Base-by-base conservation (phyloP, 306 rosid genomes). In the Herpetospermum pedunculosum region DNA sequence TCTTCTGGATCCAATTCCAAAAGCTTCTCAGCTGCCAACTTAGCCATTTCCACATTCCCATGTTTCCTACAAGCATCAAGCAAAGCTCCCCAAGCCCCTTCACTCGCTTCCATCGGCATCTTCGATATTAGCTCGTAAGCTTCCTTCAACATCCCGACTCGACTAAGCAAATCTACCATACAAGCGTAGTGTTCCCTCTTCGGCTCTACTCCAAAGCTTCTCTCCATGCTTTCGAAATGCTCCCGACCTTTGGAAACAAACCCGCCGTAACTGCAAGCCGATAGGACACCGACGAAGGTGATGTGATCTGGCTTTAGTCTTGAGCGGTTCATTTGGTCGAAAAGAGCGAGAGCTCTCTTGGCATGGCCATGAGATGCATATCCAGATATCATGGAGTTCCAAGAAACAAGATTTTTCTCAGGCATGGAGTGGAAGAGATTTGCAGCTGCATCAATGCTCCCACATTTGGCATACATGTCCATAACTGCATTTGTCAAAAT, bases 391-490 rank as follows among this genome's bases (percentile, higher is more conserved):
- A 91, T 84, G 47, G 92, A 80, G 80, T 88, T 91, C 95, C 90
- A 91, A 41, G 95, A 88, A 69, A 91, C 77, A 74, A 91, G 53
- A 77, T 84, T 83, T 80, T 81, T 75, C 77, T 79, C 77, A 40
- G 82, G 12, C 84, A 80, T 89, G 80, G 77, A 70, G 26, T 55
- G 12, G 18, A 91, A 91, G 70, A 91, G 74, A 65, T 83, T 74
- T 28, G 82, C 75, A 6, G 97, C 88, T 1, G 79, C 75, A 32
- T 75, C 76, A 29, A 91, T 83, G 77, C 78, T 77, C 67, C 97
- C 97, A 79, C 97, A 88, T 63, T 91, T 91, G 43, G 92, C 92
- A 80, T 91, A 88, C 97, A 91, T 88, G 78, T 84, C 89, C 28
- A 87, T 35, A 62, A 85, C 67, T 1, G 96, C 90, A 73, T 91